These are phyloP conservation scores for Pseudomonodictys pantanalensis DNA, from an alignment of 495 filamentous ascomycete species.

Conservation along the genomic window DNA sequence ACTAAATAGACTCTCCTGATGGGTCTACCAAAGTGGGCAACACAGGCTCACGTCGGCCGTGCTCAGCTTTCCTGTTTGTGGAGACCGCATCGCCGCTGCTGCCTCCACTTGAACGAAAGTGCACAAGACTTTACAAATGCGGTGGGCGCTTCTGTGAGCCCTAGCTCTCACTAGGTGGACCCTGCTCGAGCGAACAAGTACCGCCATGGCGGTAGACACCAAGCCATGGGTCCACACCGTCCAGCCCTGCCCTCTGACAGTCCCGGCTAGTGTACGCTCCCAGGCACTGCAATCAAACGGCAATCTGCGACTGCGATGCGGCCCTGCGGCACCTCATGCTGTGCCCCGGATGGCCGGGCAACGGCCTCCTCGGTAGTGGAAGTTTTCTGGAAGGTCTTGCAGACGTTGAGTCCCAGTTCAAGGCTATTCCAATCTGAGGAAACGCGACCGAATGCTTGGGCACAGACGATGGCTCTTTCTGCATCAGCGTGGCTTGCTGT, in stretches of 20 bases:
- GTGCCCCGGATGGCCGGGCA: neutral
- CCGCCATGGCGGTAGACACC: constrained; percentile 9
- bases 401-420: constrained; percentile 8
- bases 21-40: neutral
- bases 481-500: neutral
- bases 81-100: neutral
- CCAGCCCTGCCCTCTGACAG: constrained; percentile 1
- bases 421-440: neutral
- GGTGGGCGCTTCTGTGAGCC: constrained; percentile 15
- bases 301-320: neutral
- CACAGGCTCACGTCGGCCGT: neutral
- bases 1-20: no score
- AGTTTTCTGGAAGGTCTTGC: constrained; percentile 12
- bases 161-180: constrained; percentile 11
- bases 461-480: neutral
- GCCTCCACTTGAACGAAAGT: neutral
- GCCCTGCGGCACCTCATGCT: constrained; percentile 7
- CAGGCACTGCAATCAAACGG: neutral
- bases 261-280: neutral
- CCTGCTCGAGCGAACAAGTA: constrained; percentile 12
- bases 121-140: constrained; percentile 16
- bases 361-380: constrained; percentile 1
- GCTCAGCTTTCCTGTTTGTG: neutral
- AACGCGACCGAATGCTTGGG: neutral
- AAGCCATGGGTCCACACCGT: constrained; percentile 5